Conservation (phyloP, 1,284 basidiomycete species). For the Sporisorium graminicola region DNA sequence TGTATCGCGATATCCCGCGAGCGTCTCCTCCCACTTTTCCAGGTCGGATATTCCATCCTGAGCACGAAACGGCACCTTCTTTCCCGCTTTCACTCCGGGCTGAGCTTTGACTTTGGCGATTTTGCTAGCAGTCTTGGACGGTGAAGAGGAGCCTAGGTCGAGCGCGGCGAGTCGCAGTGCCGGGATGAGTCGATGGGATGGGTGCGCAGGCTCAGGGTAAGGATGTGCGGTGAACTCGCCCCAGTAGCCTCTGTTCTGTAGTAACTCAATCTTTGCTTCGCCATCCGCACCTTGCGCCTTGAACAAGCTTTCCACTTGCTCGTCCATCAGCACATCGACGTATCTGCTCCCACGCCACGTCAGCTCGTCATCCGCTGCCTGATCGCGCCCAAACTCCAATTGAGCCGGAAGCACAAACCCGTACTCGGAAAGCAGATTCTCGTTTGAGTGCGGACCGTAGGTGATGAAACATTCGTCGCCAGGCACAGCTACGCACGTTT, state of each 20-base stretch:
- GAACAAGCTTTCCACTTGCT: constrained; percentile 31
- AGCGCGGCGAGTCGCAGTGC: constrained; percentile 57
- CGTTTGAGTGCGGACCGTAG: constrained; percentile 64
- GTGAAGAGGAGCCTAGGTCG: constrained; percentile 7
- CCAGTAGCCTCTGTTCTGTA: constrained; percentile 63
- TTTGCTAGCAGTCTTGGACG: constrained; percentile 6
- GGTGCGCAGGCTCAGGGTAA: constrained; percentile 58
- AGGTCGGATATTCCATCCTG: constrained; percentile 1
- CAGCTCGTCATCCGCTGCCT: background rate
- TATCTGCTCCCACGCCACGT: constrained; percentile 55
- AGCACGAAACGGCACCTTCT: constrained; percentile 5
- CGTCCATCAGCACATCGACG: constrained; percentile 54
- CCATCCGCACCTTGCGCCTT: constrained; percentile 31
- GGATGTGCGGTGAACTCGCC: constrained; percentile 62
- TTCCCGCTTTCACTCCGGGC: constrained; percentile 23
- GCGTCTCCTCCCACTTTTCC: constrained; percentile 51
- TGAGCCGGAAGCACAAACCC: constrained; percentile 54
- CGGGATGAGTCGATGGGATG: constrained; percentile 59
- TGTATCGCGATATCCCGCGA: constrained; percentile 37
- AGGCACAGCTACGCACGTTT: background rate
- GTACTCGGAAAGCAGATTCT: constrained; percentile 59
- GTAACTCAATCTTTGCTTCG: constrained; percentile 50
- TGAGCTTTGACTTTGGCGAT: constrained; percentile 26
- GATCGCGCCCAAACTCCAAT: background rate
- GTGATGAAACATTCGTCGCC: constrained; percentile 64